Evolutionary conservation across 305 asterid species (phyloP), one percentile per base, ranked within the genome.

Genomic region (Nicotiana rustica): DNA sequence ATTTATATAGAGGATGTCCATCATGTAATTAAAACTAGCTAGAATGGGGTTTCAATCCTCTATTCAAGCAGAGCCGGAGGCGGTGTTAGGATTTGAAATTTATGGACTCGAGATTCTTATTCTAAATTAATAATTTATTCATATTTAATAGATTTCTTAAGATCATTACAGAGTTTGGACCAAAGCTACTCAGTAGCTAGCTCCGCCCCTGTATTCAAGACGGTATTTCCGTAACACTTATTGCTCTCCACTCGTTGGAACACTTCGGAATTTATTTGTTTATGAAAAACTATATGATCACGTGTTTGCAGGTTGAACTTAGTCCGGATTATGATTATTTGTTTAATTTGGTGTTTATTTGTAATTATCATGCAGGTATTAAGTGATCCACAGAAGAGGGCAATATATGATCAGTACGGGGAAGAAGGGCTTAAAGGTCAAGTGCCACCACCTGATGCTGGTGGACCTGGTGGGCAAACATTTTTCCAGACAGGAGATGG

Each of bases 341-440:
- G 12, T 60, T 2, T 0, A 4, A 62, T 21, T 0, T 3, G 67
- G 35, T 19, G 66, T 21, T 62, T 10, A 62, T 15, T 21, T 64
- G 78, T 44, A 47, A 75, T 75, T 75, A 6, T 52, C 9, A 7
- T 55, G 67, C 89, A 95, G 98, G 98, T 95, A 73, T 68, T 95
- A 25, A 95, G 98, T 83, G 98, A 95, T 86, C 89, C 98, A 6
- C 93, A 93, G 67, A 95, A 93, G 89, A 90, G 93, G 85, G 92
- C 92, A 29, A 65, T 95, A 5, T 95, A 95, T 78, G 98, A 95
- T 77, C 98, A 92, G 83, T 95, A 92, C 18, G 98, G 98, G 8
- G 98, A 95, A 88, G 98, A 95, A 88, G 98, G 98, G 7, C 88
- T 95, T 3, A 95, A 95, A 87, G 98, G 98, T 4, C 94, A 91